Conservation (phyloP, 2,329 filamentous ascomycete species). For the Penicillium sp. region DNA sequence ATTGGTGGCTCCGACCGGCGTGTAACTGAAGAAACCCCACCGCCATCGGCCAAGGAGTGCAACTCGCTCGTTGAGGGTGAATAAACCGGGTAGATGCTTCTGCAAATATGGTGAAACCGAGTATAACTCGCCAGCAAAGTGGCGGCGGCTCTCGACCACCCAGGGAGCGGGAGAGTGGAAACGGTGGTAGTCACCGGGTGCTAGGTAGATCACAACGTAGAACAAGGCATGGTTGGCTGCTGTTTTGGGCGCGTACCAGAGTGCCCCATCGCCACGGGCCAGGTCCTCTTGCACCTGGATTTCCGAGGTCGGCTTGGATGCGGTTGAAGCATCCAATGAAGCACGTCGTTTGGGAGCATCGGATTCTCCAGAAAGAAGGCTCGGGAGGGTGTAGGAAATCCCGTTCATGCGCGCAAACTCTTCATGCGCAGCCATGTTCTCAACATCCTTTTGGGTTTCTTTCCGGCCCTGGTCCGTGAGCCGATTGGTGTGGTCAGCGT, state of each 20-base stretch:
- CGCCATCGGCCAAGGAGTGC: constrained; percentile 92
- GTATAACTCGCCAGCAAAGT: constrained; percentile 95
- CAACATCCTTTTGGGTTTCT: constrained; percentile 47
- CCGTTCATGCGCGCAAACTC: constrained; percentile 94
- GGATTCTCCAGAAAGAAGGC: constrained; percentile 70
- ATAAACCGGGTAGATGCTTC: constrained; percentile 85
- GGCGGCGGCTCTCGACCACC: constrained; percentile 91
- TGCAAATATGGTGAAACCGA: constrained; percentile 94
- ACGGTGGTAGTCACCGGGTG: constrained; percentile 95
- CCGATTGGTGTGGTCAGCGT: constrained; percentile 39
- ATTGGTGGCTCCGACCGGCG: constrained; percentile 93
- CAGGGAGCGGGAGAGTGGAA: constrained; percentile 95
- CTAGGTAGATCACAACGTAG: constrained; percentile 93
- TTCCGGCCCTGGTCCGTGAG: constrained; percentile 34
- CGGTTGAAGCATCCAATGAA: constrained; percentile 70
- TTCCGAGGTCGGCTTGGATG: constrained; percentile 67
- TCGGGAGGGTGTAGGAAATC: constrained; percentile 89
- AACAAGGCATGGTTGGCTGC: constrained; percentile 68
- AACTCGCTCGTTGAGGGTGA: constrained; percentile 94
- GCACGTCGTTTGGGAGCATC: constrained; percentile 47
- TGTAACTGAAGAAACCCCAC: constrained; percentile 96
- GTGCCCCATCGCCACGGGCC: constrained; percentile 60
- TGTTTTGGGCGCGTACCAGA: constrained; percentile 69
- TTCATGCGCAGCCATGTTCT: constrained; percentile 74
- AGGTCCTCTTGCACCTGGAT: constrained; percentile 81